A percentile compares a stretch with the other conserved stretches of the same genome.
Evolutionary conservation across 2,329 filamentous ascomycete species (phyloP).

Genomic region (Akanthomyces dipterigenus): DNA sequence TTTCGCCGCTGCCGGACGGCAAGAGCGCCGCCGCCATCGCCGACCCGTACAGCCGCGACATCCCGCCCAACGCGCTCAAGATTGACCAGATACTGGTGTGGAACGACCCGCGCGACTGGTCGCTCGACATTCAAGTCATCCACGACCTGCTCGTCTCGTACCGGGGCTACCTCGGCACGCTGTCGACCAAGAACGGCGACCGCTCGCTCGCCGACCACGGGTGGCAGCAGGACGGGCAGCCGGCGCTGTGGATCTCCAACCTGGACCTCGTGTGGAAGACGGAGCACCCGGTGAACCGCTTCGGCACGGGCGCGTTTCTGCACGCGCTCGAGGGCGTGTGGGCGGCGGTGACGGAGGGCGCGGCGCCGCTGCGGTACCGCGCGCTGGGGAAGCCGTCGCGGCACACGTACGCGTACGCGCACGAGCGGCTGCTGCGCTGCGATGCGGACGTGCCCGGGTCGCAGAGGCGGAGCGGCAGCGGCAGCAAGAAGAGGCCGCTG

Average conservation of each 20-base stretch:
- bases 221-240: conserved; percentile 79
- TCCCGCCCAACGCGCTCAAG: conserved; percentile 48
- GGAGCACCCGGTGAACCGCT: conserved; percentile 72
- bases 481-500: conserved; percentile 50
- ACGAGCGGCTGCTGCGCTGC: conserved; percentile 59
- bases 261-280: conserved; percentile 87
- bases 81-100: conserved; percentile 90
- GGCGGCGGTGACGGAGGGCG: conserved; percentile 60
- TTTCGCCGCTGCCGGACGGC: conserved; percentile 26
- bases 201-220: conserved; percentile 59
- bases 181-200: conserved; percentile 65
- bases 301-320: conserved; percentile 88
- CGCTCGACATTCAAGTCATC: conserved; percentile 78
- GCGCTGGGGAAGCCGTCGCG: conserved; percentile 78
- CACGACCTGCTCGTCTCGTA: conserved; percentile 75
- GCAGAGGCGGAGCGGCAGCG: conserved; percentile 11
- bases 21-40: conserved; percentile 25
- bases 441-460: conserved; percentile 22
- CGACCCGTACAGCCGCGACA: conserved; percentile 28
- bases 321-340: conserved; percentile 76
- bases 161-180: conserved; percentile 72
- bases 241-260: conserved; percentile 80
- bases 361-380: conserved; percentile 46
- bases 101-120: conserved; percentile 96
- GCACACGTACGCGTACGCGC: conserved; percentile 74